A percentile compares a stretch with the other conserved stretches of the same genome.
Evolutionary conservation across 2,329 filamentous ascomycete genomes (phyloP).

Genomic region (Diaporthe sp.): DNA sequence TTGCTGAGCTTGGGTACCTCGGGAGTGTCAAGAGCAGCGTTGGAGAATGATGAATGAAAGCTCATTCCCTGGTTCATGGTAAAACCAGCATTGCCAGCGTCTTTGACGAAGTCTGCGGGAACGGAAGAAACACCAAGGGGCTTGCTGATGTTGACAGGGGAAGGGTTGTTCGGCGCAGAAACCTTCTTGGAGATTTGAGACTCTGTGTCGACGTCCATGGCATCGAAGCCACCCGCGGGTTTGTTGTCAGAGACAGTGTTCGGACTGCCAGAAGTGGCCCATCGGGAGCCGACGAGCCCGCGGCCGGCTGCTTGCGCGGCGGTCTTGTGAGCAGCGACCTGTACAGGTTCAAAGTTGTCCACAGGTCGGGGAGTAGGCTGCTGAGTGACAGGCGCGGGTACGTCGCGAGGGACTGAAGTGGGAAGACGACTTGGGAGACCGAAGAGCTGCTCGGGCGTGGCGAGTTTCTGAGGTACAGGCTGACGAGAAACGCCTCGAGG

Average conservation of each 20-base stretch:
- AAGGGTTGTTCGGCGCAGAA: neutral
- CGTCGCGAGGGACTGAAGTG: neutral
- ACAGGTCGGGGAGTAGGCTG: neutral
- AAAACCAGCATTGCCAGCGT: neutral
- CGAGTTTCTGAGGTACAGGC: neutral
- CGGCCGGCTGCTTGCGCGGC: neutral
- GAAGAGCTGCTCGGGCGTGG: slow-evolving; percentile 23
- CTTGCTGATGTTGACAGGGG: neutral
- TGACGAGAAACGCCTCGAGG: neutral
- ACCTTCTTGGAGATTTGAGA: neutral
- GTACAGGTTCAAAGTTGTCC: neutral
- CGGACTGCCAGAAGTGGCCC: neutral
- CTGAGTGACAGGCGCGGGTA: neutral
- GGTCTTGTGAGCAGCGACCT: neutral
- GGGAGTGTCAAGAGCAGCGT: neutral
- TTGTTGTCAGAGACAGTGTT: neutral
- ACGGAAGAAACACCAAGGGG: too few relatives aligned
- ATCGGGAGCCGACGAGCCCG: neutral
- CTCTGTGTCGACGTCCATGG: neutral
- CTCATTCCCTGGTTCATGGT: neutral
- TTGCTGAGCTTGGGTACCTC: neutral
- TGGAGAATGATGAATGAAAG: neutral
- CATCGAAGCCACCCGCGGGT: neutral
- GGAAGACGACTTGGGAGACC: neutral
- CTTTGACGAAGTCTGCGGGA: neutral